phyloP scores from a whole-genome alignment of 345 rosid species.

The Pugionium cornutum region DNA sequence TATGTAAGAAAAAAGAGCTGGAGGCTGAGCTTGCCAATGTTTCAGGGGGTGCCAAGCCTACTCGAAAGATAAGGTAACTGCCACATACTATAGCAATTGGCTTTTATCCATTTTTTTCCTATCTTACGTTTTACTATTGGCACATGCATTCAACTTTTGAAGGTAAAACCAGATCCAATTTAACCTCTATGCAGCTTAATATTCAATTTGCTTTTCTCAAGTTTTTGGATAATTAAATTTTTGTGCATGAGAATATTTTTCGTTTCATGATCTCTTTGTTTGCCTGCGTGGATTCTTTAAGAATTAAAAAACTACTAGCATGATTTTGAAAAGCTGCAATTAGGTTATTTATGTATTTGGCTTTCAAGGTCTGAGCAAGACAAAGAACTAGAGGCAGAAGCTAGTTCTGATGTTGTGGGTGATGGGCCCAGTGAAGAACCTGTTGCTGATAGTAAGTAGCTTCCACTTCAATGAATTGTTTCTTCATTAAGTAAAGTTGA shows the following conservation, averaged over 20 bases:
- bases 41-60: slow-evolving; percentile 71
- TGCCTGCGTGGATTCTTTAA: not conserved
- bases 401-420: slow-evolving; percentile 64
- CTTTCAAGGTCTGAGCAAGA: slow-evolving; percentile 93
- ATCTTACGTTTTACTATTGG: not conserved
- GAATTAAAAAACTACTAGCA: slow-evolving; percentile 5
- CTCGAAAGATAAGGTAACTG: slow-evolving; percentile 85
- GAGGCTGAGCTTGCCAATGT: slow-evolving; percentile 99
- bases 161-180: slow-evolving; percentile 16
- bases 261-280: slow-evolving; percentile 17
- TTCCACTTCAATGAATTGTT: slow-evolving; percentile 23
- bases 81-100: slow-evolving; percentile 4
- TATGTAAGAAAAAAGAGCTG: slow-evolving; percentile 92
- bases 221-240: not conserved
- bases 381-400: slow-evolving; percentile 88
- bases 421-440: slow-evolving; percentile 69
- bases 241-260: slow-evolving; percentile 9
- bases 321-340: slow-evolving; percentile 21
- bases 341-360: slow-evolving; percentile 12
- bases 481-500: slow-evolving; percentile 12
- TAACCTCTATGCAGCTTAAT: slow-evolving; percentile 13
- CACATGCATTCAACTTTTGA: not conserved
- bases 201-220: slow-evolving; percentile 24
- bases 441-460: slow-evolving; percentile 61
- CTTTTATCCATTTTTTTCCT: not conserved